Evolutionary conservation across 371 early-diverging fungal species (phyloP).

Genomic region (Actinomucor elegans): DNA sequence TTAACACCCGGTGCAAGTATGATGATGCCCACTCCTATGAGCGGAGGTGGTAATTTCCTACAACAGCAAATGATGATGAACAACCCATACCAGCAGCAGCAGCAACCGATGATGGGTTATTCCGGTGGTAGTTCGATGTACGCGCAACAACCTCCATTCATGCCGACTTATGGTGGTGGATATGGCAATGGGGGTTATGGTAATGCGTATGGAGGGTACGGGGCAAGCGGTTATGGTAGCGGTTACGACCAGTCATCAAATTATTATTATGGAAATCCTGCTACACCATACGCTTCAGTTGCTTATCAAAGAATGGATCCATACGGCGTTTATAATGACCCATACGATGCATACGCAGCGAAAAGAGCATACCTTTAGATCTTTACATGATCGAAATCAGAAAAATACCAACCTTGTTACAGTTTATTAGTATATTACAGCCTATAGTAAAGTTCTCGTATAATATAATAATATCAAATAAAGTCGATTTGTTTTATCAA

Average conservation of each 20-base stretch:
- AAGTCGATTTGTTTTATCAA: too few relatives aligned
- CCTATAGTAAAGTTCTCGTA: too few relatives aligned
- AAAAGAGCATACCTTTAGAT: slow-evolving; percentile 5
- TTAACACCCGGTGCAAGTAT: neutral
- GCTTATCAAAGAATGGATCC: slow-evolving; percentile 3
- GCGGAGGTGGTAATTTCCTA: neutral
- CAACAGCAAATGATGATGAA: slow-evolving; percentile 10
- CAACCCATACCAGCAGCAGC: slow-evolving; percentile 4
- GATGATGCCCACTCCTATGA: neutral
- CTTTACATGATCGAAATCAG: too few relatives aligned
- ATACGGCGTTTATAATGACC: slow-evolving; percentile 2
- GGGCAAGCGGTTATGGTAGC: neutral
- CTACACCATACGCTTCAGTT: slow-evolving; percentile 3
- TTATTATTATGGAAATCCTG: slow-evolving; percentile 8
- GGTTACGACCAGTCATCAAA: neutral
- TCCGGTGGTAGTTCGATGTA: neutral
- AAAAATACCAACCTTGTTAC: too few relatives aligned
- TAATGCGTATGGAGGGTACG: too few relatives aligned
- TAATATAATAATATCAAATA: too few relatives aligned
- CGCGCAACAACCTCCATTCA: neutral
- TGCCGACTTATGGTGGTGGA: too few relatives aligned
- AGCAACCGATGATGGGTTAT: slow-evolving; percentile 10
- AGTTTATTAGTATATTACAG: too few relatives aligned
- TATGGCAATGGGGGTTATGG: neutral
- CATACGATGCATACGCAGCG: slow-evolving; percentile 7